Conservation (phyloP, 2,329 filamentous ascomycete species). For the Trichophyton schoenleinii region DNA sequence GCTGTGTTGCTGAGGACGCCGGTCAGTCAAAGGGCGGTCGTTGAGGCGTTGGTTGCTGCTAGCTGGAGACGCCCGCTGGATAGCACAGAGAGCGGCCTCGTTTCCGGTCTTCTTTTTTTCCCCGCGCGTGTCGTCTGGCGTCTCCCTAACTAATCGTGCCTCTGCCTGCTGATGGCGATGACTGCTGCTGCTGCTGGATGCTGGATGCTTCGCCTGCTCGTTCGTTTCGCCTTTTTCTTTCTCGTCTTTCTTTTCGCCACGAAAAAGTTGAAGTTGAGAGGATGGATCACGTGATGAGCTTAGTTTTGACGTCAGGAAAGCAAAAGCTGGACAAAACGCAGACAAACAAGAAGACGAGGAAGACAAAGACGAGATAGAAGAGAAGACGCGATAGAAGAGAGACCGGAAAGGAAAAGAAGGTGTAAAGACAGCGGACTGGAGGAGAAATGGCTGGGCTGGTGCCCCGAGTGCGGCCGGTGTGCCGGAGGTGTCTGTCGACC, state of each 20-base stretch:
- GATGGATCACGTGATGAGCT: not conserved
- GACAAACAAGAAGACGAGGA: not conserved
- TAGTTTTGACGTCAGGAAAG: not conserved
- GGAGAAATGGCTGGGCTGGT: not conserved
- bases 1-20: no score
- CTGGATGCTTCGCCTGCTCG: not conserved
- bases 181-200: not conserved
- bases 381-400: not conserved
- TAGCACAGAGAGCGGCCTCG: not conserved
- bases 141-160: no score
- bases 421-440: not conserved
- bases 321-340: not conserved
- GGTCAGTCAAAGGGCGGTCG: no score
- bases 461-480: not conserved
- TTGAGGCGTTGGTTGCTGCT: no score
- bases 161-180: no score
- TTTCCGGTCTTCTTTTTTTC: no score
- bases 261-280: constrained; percentile 10
- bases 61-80: not conserved
- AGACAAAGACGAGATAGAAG: not conserved
- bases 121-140: no score
- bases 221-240: not conserved
- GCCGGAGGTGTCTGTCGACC: constrained; percentile 5
- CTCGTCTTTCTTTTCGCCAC: not conserved
- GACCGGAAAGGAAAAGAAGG: no score